These are phyloP conservation scores for Corrigiola litoralis DNA, from an alignment of 179 eudicot genomes.

Conservation along the genomic window DNA sequence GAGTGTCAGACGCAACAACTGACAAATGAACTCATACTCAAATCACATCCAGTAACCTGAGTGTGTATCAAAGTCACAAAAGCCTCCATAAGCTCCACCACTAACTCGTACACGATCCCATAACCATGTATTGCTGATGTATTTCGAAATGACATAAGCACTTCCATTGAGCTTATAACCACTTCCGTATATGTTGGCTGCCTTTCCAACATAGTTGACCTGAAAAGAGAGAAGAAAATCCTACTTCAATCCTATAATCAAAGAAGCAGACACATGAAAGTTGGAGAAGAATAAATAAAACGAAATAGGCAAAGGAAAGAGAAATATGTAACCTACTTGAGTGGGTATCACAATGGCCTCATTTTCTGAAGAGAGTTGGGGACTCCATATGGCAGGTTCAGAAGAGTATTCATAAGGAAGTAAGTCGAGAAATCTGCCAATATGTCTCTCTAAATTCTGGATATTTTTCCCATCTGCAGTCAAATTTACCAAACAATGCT, in stretches of 20 bases:
- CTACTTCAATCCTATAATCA: not conserved
- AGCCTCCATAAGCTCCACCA: constrained; percentile 99
- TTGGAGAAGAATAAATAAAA: not conserved
- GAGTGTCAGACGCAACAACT: constrained; percentile 6
- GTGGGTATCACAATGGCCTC: constrained; percentile 96
- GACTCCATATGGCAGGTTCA: constrained; percentile 54
- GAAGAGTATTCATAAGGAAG: constrained; percentile 54
- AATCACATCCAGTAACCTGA: constrained; percentile 49
- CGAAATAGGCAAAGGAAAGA: not conserved
- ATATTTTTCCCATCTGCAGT: constrained; percentile 90
- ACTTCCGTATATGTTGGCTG: constrained; percentile 75
- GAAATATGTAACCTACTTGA: constrained; percentile 48
- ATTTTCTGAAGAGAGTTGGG: constrained; percentile 57
- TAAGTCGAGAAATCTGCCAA: constrained; percentile 72
- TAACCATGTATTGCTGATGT: constrained; percentile 89
- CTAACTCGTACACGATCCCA: constrained; percentile 99
- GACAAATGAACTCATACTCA: constrained; percentile 1
- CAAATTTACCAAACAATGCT: constrained; percentile 80
- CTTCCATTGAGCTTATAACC: constrained; percentile 90
- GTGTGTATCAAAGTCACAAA: constrained; percentile 89
- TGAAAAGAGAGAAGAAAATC: constrained; percentile 22
- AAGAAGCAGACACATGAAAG: not conserved
- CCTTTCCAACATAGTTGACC: constrained; percentile 99
- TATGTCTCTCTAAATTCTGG: constrained; percentile 50
- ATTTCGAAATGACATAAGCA: constrained; percentile 86